These are phyloP conservation scores for Thraustotheca clavata DNA, from an alignment of 352 stramenopile genomes.

Conservation along the genomic window DNA sequence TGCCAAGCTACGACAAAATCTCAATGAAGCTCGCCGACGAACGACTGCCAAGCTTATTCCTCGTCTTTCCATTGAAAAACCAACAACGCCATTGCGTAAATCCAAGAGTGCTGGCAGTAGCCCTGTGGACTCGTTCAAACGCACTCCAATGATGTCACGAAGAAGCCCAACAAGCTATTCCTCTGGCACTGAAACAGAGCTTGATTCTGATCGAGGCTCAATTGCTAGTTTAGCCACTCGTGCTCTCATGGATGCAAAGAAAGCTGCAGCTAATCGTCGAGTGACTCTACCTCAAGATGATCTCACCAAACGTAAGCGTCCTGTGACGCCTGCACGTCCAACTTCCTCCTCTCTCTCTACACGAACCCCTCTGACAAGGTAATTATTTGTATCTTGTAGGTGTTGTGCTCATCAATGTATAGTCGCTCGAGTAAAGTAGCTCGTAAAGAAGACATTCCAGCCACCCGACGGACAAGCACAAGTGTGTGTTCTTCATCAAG, in stretches of 20 bases:
- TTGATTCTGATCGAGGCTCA: background rate
- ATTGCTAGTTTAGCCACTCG: background rate
- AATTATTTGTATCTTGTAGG: background rate
- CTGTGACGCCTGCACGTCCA: background rate
- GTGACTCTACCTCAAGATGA: slow-evolving; percentile 2
- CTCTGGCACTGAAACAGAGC: slow-evolving; percentile 18
- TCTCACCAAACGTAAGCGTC: slow-evolving; percentile 12
- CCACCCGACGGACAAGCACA: background rate
- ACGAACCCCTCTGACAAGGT: slow-evolving; percentile 4
- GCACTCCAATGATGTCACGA: background rate
- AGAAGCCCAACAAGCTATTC: slow-evolving; percentile 13
- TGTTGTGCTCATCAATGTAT: background rate
- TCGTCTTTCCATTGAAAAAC: slow-evolving; percentile 26
- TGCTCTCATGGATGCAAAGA: background rate
- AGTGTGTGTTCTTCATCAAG: background rate
- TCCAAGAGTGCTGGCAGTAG: background rate
- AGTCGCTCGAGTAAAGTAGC: background rate
- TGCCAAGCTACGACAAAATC: slow-evolving; percentile 58
- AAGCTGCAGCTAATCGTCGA: background rate
- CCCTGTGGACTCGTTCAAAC: slow-evolving; percentile 10
- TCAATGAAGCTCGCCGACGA: slow-evolving; percentile 61
- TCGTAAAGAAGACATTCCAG: background rate
- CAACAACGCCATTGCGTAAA: background rate
- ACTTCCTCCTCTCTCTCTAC: background rate
- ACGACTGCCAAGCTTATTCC: slow-evolving; percentile 67